Percentiles rank a stretch among this genome's conserved stretches.
Evolutionary conservation across 768 basidiomycete genomes (phyloP).

Genomic region (Antrodiella citrinella): DNA sequence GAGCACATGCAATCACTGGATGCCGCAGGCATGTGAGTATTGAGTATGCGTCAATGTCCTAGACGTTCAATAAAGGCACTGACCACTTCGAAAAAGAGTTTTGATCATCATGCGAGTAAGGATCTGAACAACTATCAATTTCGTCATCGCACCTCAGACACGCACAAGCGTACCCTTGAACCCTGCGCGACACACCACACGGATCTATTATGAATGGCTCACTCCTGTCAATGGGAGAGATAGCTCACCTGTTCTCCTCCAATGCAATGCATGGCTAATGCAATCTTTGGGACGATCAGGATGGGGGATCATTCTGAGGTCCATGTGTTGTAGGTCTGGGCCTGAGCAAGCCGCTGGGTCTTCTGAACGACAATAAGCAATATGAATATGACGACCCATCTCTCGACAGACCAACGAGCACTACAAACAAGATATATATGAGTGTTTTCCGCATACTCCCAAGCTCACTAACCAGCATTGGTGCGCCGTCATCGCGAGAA

Average conservation of each 20-base stretch:
- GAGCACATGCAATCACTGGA: conserved; percentile 43
- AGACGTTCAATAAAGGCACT: conserved; percentile 9
- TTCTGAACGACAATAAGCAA: conserved; percentile 45
- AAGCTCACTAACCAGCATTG: conserved; percentile 35
- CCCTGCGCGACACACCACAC: conserved; percentile 23
- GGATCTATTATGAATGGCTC: too few species aligned
- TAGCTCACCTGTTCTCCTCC: conserved; percentile 46
- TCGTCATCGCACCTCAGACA: too few species aligned
- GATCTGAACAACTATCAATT: conserved; percentile 42
- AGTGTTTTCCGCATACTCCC: too few species aligned
- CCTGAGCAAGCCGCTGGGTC: conserved; percentile 30
- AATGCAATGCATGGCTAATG: conserved; percentile 45
- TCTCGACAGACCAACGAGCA: conserved; percentile 48
- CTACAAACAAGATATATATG: conserved; percentile 6
- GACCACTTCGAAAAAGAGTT: conserved; percentile 47
- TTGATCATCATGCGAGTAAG: conserved; percentile 53
- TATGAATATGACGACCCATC: conserved; percentile 49
- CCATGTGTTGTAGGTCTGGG: conserved; percentile 39
- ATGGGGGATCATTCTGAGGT: conserved; percentile 33
- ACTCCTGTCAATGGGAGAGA: background rate
- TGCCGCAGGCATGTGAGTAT: too few species aligned
- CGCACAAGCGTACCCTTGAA: conserved; percentile 57
- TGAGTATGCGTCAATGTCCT: too few species aligned
- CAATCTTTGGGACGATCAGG: conserved; percentile 43
- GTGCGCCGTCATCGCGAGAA: conserved; percentile 47